A percentile compares a stretch with the other conserved stretches of the same genome.
phyloP scores from a whole-genome alignment of 1,139 yeast species.

The Geotrichum candidum region DNA sequence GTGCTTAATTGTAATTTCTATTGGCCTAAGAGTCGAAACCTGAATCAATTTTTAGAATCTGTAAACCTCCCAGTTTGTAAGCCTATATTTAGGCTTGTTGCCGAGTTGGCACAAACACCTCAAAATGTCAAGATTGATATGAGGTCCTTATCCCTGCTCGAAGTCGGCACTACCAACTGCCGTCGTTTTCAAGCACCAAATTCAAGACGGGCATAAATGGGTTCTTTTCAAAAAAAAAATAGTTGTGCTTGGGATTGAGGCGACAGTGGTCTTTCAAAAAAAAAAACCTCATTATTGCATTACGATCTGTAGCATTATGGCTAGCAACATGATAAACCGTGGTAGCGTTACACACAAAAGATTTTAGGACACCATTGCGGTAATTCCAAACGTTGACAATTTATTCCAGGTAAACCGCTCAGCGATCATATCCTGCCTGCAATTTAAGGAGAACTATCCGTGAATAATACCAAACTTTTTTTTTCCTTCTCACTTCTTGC shows the following conservation, averaged over 20 bases:
- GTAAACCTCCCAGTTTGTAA: too few relatives aligned
- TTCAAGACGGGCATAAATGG: background rate
- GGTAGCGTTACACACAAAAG: background rate
- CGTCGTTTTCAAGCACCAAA: too few relatives aligned
- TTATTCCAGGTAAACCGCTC: background rate
- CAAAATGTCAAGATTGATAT: too few relatives aligned
- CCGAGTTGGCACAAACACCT: too few relatives aligned
- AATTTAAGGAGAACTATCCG: background rate
- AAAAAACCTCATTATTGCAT: background rate
- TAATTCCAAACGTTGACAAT: background rate
- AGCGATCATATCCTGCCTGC: background rate
- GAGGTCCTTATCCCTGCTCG: too few relatives aligned
- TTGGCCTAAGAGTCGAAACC: too few relatives aligned
- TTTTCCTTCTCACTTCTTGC: background rate
- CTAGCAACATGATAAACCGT: background rate
- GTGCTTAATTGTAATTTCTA: too few relatives aligned
- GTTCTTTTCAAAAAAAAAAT: background rate
- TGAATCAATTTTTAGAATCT: too few relatives aligned
- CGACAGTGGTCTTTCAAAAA: background rate
- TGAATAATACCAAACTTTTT: background rate
- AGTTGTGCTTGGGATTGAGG: background rate
- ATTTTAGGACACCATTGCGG: background rate
- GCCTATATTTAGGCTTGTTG: too few relatives aligned
- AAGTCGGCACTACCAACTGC: too few relatives aligned
- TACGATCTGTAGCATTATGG: background rate